These are phyloP conservation scores for Talaromyces sp. DNA, from an alignment of 2,329 filamentous ascomycete genomes.

Conservation along the genomic window DNA sequence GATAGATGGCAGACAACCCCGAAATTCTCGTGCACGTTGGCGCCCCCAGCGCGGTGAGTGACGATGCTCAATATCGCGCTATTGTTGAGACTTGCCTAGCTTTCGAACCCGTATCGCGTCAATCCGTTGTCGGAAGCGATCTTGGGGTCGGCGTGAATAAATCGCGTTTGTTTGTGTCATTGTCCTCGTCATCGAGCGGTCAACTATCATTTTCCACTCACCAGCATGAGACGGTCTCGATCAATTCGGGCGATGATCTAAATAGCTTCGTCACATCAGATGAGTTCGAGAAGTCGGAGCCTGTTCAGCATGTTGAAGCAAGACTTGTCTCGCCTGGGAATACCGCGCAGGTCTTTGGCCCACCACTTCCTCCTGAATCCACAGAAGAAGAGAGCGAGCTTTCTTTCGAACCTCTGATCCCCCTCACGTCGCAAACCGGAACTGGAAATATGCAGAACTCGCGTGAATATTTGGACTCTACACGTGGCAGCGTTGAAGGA, in stretches of 20 bases:
- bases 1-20: slow-evolving; percentile 21
- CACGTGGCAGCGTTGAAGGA: background rate
- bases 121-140: slow-evolving; percentile 11
- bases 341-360: background rate
- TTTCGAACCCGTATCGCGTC: slow-evolving; percentile 34
- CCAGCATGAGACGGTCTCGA: background rate
- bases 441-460: background rate
- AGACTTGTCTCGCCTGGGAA: background rate
- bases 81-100: slow-evolving; percentile 39
- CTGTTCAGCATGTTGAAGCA: background rate
- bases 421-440: background rate
- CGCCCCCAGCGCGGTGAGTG: slow-evolving; percentile 36
- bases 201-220: background rate
- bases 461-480: background rate
- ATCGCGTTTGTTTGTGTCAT: background rate
- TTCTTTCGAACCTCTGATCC: slow-evolving; percentile 12
- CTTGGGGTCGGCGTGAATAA: slow-evolving; percentile 11
- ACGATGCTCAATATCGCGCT: slow-evolving; percentile 41
- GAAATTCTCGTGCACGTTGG: slow-evolving; percentile 46
- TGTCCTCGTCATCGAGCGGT: background rate
- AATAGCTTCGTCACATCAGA: background rate
- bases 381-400: slow-evolving; percentile 16
- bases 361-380: background rate
- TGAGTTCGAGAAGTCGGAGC: background rate
- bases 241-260: slow-evolving; percentile 21